These are phyloP conservation scores for Hypoxylon sp. DNA, from an alignment of 2,329 filamentous ascomycete species.

Conservation along the genomic window DNA sequence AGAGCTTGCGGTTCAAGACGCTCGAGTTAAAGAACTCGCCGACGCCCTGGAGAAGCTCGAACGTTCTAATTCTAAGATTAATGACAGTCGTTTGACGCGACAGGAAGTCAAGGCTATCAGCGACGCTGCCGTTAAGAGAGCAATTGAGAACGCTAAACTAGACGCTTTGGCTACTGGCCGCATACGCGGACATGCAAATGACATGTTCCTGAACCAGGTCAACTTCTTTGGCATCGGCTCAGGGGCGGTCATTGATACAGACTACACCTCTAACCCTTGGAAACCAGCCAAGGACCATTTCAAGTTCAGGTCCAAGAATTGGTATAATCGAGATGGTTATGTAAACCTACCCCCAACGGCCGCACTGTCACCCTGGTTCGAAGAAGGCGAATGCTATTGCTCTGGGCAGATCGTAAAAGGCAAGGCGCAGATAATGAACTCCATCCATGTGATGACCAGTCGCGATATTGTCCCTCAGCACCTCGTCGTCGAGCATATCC, in stretches of 20 bases:
- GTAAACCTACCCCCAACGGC: conserved; percentile 59
- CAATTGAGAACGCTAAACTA: conserved; percentile 63
- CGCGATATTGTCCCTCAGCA: conserved; percentile 75
- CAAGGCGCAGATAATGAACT: conserved; percentile 68
- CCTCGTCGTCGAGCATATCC: conserved; percentile 80
- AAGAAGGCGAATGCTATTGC: conserved; percentile 92
- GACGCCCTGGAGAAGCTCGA: conserved; percentile 54
- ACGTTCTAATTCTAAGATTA: conserved; percentile 46
- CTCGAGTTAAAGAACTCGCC: conserved; percentile 41
- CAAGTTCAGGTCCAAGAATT: conserved; percentile 48
- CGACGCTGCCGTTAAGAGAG: conserved; percentile 60
- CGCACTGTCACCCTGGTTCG: conserved; percentile 79
- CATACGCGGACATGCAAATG: conserved; percentile 62
- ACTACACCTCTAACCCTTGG: conserved; percentile 73
- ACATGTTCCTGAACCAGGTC: conserved; percentile 67
- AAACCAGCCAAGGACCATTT: conserved; percentile 51
- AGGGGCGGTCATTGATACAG: conserved; percentile 75
- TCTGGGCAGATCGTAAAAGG: conserved; percentile 65
- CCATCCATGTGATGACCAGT: conserved; percentile 74
- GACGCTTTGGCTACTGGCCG: conserved; percentile 63
- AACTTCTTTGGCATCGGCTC: conserved; percentile 81
- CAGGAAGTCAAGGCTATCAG: conserved; percentile 61
- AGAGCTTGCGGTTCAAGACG: conserved; percentile 42
- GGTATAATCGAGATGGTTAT: conserved; percentile 47
- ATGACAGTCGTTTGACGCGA: conserved; percentile 55